Percentiles rank a stretch among this genome's conserved stretches.
Evolutionary conservation across 2,329 filamentous ascomycete genomes (phyloP).

Genomic region (Pyricularia grisea): DNA sequence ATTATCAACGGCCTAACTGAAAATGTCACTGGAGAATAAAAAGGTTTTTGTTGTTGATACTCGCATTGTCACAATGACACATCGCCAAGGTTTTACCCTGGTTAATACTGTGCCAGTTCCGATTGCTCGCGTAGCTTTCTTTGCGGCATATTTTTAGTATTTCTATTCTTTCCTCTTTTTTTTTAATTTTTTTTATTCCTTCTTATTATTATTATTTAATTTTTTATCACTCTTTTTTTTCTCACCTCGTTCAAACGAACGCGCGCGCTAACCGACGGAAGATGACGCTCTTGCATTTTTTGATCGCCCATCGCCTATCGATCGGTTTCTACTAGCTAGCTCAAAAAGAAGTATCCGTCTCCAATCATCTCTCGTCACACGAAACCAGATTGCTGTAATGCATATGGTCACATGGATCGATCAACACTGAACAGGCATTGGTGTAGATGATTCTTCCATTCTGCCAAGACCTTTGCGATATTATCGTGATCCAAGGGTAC

Average conservation of each 20-base stretch:
- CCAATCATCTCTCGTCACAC: background rate
- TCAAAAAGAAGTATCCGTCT: background rate
- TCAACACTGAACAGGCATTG: background rate
- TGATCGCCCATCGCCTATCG: background rate
- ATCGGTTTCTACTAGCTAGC: background rate
- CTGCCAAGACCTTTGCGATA: background rate
- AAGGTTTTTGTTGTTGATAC: no score
- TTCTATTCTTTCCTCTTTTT: no score
- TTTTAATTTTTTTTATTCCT: no score
- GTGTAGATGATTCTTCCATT: background rate
- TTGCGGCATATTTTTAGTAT: no score
- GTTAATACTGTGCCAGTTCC: background rate
- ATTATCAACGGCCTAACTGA: no score
- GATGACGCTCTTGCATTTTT: background rate
- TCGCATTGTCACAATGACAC: no score
- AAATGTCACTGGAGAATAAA: no score
- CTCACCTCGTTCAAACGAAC: background rate
- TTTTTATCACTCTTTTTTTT: no score
- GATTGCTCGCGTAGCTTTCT: background rate
- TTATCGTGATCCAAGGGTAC: background rate
- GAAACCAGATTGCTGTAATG: background rate
- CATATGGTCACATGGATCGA: background rate
- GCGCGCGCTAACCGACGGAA: background rate
- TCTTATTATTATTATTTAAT: no score
- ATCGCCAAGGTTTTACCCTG: no score